These are phyloP conservation scores for Xylaria curta DNA, from an alignment of 495 filamentous ascomycete genomes.

Conservation along the genomic window DNA sequence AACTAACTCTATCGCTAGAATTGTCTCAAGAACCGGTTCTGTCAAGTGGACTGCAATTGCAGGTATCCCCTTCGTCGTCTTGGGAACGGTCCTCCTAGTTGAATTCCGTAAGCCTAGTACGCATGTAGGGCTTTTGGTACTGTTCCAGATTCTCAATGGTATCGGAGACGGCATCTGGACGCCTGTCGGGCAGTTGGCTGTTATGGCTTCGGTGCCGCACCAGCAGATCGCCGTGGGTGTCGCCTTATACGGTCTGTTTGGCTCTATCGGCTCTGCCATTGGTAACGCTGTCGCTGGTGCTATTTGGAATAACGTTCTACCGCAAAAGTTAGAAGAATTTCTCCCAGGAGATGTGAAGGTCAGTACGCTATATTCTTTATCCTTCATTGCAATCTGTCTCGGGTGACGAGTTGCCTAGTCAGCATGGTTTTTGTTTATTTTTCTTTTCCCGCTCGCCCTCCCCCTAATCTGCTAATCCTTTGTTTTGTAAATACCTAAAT, in stretches of 20 bases:
- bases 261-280: constrained; percentile 72
- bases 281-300: constrained; percentile 70
- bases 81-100: constrained; percentile 70
- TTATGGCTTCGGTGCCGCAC: constrained; percentile 68
- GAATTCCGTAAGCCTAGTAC: constrained; percentile 63
- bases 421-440: too few species aligned
- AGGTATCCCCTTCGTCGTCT: constrained; percentile 60
- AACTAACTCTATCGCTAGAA: neutral
- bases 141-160: constrained; percentile 68
- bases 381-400: constrained; percentile 27
- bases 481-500: too few species aligned
- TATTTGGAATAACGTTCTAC: constrained; percentile 66
- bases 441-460: too few species aligned
- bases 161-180: constrained; percentile 69
- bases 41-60: constrained; percentile 61
- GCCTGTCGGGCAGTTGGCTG: constrained; percentile 67
- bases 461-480: too few species aligned
- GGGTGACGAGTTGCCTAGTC: constrained; percentile 62
- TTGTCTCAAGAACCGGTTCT: constrained; percentile 46
- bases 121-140: constrained; percentile 63
- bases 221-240: constrained; percentile 70
- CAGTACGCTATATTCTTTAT: constrained; percentile 40
- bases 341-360: constrained; percentile 50
- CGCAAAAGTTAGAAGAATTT: constrained; percentile 58
- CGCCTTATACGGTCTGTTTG: constrained; percentile 67